Evolutionary conservation across 148 eudicot species (phyloP), one percentile per base, ranked within the genome.

Genomic region (Oxyria digyna): DNA sequence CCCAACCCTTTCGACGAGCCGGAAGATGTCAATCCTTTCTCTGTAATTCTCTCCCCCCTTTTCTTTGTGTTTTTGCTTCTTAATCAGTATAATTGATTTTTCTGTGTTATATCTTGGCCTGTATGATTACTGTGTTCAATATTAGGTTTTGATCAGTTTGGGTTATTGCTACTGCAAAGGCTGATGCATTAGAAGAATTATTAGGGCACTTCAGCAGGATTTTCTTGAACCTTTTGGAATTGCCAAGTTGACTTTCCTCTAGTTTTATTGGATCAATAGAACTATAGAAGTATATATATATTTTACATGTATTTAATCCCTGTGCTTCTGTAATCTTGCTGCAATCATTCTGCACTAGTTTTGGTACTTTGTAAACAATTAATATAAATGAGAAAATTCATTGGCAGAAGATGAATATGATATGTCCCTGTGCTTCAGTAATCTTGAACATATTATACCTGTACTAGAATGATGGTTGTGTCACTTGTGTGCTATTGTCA

Each of bases 1-100:
- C 86, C 74, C 23, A 91, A 91, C 74, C 97, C 97, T 26, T 91
- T 91, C 46, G 97, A 81, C 4, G 89, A 86, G 68, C 87, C 78
- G 73, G 87, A 78, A 9, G 94, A 91, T 78, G 95, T 83, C 50
- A 91, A 91, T 73, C 96, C 96, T 46, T 89, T 89, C 42, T 64
- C 88, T 78, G 96, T 85, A 77, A 66, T 79, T 68, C 7, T 26
- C 13, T 54, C 32, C 12, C 69, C 50, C 12, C 31, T 27, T 29
- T 20, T 14, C 37, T 15, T 6, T 29, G 37, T 29, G 18, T 14
- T 27, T 52, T 9, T 12, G 10, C 0, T 23, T 38, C 9, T 38
- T 7, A 4, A 38, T 3, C 4, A 23, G 3, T 20, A 11, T 11
- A 23, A 52, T 24, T 13, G 35, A 3, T 23, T 24, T 9, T 11